Percentiles rank a stretch among this genome's conserved stretches.
phyloP scores from a whole-genome alignment of 129 eudicot genomes.

The Ambrosia trifida region DNA sequence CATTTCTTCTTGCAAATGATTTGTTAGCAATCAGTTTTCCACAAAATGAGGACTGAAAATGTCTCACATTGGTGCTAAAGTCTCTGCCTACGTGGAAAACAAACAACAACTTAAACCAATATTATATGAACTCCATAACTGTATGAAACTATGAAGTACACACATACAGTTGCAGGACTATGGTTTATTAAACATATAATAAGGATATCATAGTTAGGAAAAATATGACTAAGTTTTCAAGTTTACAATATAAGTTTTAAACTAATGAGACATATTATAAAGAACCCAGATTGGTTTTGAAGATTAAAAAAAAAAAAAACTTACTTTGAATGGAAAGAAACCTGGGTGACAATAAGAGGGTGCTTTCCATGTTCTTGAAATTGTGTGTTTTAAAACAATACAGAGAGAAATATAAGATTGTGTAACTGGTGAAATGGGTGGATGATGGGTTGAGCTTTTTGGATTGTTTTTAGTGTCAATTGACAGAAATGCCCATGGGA shows the following conservation, averaged over 20 bases:
- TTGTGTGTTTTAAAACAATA: not conserved
- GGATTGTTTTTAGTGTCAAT: conserved; percentile 8
- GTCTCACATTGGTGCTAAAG: conserved; percentile 39
- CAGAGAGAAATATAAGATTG: conserved; percentile 25
- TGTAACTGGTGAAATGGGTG: conserved; percentile 33
- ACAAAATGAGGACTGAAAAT: conserved; percentile 53
- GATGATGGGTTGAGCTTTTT: conserved; percentile 32
- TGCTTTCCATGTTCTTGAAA: conserved; percentile 48
- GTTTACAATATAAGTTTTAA: not conserved
- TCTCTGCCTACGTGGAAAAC: conserved; percentile 41
- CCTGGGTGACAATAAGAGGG: conserved; percentile 52
- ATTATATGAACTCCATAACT: not conserved
- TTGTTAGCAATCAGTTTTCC: conserved; percentile 36
- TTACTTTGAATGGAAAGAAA: conserved; percentile 49
- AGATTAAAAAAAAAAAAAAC: conserved; percentile 20
- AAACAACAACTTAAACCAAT: conserved; percentile 2
- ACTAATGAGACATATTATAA: not conserved
- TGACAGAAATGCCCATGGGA: conserved; percentile 37
- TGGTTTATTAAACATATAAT: conserved; percentile 1
- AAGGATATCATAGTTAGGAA: no score
- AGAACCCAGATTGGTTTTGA: conserved; percentile 18
- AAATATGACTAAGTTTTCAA: not conserved
- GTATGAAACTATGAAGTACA: not conserved
- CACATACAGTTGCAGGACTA: conserved; percentile 8
- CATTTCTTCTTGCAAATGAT: conserved; percentile 34